Base-by-base conservation (phyloP, 2,329 filamentous ascomycete species). In the Bipolaris sorokiniana region DNA sequence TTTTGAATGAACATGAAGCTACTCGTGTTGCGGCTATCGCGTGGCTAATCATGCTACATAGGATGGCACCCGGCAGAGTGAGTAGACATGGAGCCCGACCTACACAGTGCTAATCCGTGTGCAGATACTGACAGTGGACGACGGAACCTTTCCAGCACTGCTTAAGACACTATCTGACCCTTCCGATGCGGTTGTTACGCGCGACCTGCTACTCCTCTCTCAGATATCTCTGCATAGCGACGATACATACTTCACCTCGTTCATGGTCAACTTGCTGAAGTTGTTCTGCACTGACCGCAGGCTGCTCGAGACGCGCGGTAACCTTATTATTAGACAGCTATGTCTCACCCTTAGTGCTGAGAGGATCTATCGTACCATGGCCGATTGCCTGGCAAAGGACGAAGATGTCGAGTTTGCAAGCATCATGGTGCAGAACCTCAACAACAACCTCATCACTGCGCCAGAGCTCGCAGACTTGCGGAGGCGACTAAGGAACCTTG, bases 391-490 rank as follows among this genome's bases (percentile, higher is more conserved):
- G 9, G 95, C 98, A 76, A 96, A 93, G 72, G 95, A 99, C 76
- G 95, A 98, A 78, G 95, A 99, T 73, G 87, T 99, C 40, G 96
- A 99, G 75, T 99, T 99, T 77, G 94, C 95, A 15, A 97, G 94
- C 73, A 98, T 99, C 68, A 99, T 99, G 95, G 92, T 99, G 28
- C 95, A 99, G 76, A 98, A 98, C 70, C 83, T 99, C 50, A 99
- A 99, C 80, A 99, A 99, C 77, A 99, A 99, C 69, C 87, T 99
- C 52, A 97, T 99, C 64, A 99, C 96, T 1, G 95, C 96, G 0
- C 95, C 96, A 0, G 93, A 99, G 76, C 82, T 99, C 28, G 88
- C 91, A 1, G 96, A 98, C 67, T 82, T 99, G 61, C 87, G 95
- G 44, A 97, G 97, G 76, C 84, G 95, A 41, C 80, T 99, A 48